phyloP scores from a whole-genome alignment of 2,329 filamentous ascomycete species.

The Penicillium sp. region DNA sequence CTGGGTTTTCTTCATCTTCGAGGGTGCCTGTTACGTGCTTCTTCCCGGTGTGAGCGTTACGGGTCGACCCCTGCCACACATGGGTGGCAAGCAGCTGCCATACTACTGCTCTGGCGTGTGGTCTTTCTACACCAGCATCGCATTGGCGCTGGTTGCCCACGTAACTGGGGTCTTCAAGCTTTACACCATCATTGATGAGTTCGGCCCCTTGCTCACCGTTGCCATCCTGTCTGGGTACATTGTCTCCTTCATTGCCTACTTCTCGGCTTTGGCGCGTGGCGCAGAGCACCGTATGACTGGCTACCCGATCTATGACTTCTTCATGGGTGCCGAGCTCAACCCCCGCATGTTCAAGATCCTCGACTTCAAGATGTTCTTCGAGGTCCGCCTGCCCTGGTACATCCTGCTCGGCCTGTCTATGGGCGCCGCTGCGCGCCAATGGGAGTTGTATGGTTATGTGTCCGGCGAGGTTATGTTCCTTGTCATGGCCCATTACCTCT shows the following conservation, averaged over 20 bases:
- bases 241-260: constrained; percentile 78
- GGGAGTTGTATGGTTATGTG: constrained; percentile 80
- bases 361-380: constrained; percentile 95
- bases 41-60: constrained; percentile 85
- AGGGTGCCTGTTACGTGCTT: constrained; percentile 76
- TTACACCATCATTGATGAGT: constrained; percentile 91
- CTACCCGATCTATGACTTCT: constrained; percentile 78
- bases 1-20: constrained; percentile 87
- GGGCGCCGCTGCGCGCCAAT: constrained; percentile 76
- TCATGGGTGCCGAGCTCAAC: constrained; percentile 86
- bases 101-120: constrained; percentile 93
- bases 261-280: constrained; percentile 76
- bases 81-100: constrained; percentile 77
- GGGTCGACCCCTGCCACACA: constrained; percentile 82
- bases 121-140: constrained; percentile 84
- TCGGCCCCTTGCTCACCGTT: constrained; percentile 87
- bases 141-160: constrained; percentile 69
- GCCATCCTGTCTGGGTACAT: constrained; percentile 87
- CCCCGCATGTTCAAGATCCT: constrained; percentile 79
- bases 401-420: constrained; percentile 77
- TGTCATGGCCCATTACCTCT: constrained; percentile 85
- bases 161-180: constrained; percentile 81
- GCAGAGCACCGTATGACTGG: constrained; percentile 91
- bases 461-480: constrained; percentile 81
- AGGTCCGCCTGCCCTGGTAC: constrained; percentile 89